phyloP scores from a whole-genome alignment of 768 basidiomycete species.

The Suillus alpinus region DNA sequence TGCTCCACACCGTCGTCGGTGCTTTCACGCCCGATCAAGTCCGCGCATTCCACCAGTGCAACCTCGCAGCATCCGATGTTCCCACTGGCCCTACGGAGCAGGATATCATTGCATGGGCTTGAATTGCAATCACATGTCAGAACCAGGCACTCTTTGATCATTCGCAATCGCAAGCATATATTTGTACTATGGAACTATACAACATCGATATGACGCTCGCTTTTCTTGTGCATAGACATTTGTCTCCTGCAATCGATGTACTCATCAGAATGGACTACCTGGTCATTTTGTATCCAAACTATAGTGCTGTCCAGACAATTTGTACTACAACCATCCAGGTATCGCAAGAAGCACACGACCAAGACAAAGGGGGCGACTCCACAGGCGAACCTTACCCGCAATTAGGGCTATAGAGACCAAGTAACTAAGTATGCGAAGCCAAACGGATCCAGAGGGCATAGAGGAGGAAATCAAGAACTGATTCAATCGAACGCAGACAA shows the following conservation, averaged over 20 bases:
- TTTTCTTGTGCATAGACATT: neutral
- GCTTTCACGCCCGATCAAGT: conserved; percentile 51
- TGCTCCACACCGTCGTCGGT: conserved; percentile 67
- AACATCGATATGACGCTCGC: neutral
- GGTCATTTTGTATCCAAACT: conserved; percentile 1
- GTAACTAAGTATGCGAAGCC: conserved; percentile 22
- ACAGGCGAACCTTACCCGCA: conserved; percentile 16
- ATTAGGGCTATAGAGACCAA: conserved; percentile 20
- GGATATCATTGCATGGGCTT: conserved; percentile 45
- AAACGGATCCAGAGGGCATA: conserved; percentile 12
- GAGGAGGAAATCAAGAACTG: conserved; percentile 7
- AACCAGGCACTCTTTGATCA: neutral
- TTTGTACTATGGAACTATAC: neutral
- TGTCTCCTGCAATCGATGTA: neutral
- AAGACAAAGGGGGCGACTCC: conserved; percentile 15
- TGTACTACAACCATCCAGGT: conserved; percentile 38
- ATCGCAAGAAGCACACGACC: conserved; percentile 32
- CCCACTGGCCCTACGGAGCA: conserved; percentile 46
- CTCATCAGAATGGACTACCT: neutral
- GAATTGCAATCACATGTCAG: conserved; percentile 7
- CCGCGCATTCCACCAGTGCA: conserved; percentile 55
- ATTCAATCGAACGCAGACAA: neutral
- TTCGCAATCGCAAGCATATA: neutral
- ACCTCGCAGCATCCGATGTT: conserved; percentile 50
- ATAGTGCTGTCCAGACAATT: conserved; percentile 24